Conservation (phyloP, 306 rosid genomes). For the Casuarina equisetifolia region DNA sequence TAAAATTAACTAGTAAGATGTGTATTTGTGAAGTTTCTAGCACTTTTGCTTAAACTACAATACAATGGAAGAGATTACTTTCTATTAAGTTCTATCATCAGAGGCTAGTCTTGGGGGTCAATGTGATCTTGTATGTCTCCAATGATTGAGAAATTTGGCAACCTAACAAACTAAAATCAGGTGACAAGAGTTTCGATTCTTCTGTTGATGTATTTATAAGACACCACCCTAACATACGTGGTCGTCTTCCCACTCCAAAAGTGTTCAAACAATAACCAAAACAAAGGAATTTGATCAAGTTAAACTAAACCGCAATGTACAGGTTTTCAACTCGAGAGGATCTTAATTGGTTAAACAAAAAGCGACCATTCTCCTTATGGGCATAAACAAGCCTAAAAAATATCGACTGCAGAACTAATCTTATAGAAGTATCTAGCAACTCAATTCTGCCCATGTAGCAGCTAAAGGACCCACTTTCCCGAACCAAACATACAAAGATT, state of each 20-base stretch:
- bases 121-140: neutral
- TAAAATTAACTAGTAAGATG: conserved; percentile 67
- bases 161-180: neutral
- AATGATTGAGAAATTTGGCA: neutral
- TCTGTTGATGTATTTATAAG: too few species aligned
- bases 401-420: too few species aligned
- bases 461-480: conserved; percentile 16
- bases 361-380: neutral
- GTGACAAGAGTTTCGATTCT: neutral
- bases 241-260: neutral
- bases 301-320: neutral
- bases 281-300: too few species aligned
- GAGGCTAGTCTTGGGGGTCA: neutral
- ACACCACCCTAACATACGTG: neutral
- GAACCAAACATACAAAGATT: conserved; percentile 27
- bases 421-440: too few species aligned
- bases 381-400: too few species aligned
- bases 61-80: conserved; percentile 8
- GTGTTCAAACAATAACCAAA: neutral
- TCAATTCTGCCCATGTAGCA: neutral
- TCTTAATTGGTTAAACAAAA: neutral
- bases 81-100: neutral
- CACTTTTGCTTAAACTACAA: conserved; percentile 27
- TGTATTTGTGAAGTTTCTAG: conserved; percentile 60
- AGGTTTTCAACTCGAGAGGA: neutral